Evolutionary conservation across 2,329 filamentous ascomycete species (phyloP).

Genomic region (Lachnellula cervina): DNA sequence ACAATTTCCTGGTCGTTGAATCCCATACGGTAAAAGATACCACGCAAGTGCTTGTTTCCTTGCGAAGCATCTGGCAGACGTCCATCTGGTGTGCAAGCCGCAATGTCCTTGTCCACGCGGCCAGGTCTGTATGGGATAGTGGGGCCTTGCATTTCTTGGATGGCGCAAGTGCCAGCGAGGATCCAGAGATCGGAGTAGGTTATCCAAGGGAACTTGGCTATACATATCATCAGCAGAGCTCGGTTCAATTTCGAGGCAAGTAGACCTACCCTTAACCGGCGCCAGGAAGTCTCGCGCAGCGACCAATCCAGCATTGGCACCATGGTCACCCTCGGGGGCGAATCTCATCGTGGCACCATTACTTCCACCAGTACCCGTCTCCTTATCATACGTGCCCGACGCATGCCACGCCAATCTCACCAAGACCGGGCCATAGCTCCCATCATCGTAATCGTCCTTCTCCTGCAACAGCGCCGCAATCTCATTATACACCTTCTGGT

Average conservation of each 20-base stretch:
- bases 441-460: slow-evolving; percentile 93
- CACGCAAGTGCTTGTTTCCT: slow-evolving; percentile 75
- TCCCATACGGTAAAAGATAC: slow-evolving; percentile 95
- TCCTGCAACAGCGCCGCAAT: slow-evolving; percentile 77
- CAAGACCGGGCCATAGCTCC: slow-evolving; percentile 89
- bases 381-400: slow-evolving; percentile 86
- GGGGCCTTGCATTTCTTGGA: slow-evolving; percentile 95
- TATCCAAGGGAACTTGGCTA: slow-evolving; percentile 88
- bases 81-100: slow-evolving; percentile 89
- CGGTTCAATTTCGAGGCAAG: background rate
- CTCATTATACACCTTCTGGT: slow-evolving; percentile 91
- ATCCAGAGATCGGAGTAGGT: slow-evolving; percentile 97
- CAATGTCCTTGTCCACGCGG: slow-evolving; percentile 70
- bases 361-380: slow-evolving; percentile 83
- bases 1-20: slow-evolving; percentile 98
- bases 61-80: slow-evolving; percentile 80
- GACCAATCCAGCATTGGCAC: slow-evolving; percentile 87
- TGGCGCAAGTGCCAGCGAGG: slow-evolving; percentile 73
- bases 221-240: slow-evolving; percentile 15
- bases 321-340: slow-evolving; percentile 80
- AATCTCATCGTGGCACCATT: slow-evolving; percentile 98
- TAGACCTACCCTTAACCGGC: slow-evolving; percentile 69
- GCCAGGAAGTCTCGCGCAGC: slow-evolving; percentile 87
- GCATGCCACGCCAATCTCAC: slow-evolving; percentile 91
- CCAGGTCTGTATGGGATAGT: slow-evolving; percentile 84